phyloP scores from a whole-genome alignment of 1,284 basidiomycete species.

The Wolfiporia cocos region DNA sequence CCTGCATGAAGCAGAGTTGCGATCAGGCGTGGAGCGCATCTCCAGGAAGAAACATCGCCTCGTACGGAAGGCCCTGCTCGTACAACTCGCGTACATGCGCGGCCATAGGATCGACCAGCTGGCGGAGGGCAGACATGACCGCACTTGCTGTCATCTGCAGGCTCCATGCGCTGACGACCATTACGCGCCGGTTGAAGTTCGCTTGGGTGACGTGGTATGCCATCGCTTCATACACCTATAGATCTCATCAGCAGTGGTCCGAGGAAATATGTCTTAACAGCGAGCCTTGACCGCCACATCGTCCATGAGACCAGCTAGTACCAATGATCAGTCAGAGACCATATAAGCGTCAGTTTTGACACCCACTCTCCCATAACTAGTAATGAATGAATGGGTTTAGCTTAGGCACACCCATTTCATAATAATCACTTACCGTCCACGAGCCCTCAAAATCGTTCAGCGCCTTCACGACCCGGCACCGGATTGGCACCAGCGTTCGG shows the following conservation, averaged over 20 bases:
- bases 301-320: slow-evolving; percentile 73
- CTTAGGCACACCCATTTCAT: slow-evolving; percentile 8
- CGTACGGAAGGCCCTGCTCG: slow-evolving; percentile 18
- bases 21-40: no score
- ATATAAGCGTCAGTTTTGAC: background rate
- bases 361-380: slow-evolving; percentile 82
- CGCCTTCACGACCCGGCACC: slow-evolving; percentile 78
- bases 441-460: slow-evolving; percentile 81
- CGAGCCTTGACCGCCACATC: slow-evolving; percentile 70
- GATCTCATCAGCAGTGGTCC: background rate
- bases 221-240: slow-evolving; percentile 80
- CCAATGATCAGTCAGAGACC: slow-evolving; percentile 14
- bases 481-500: slow-evolving; percentile 87
- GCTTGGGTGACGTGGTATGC: slow-evolving; percentile 88
- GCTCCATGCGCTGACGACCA: slow-evolving; percentile 82
- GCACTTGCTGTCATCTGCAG: slow-evolving; percentile 69
- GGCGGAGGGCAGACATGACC: slow-evolving; percentile 53
- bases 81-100: slow-evolving; percentile 40
- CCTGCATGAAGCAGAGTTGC: no score
- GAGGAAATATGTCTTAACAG: background rate
- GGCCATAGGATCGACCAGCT: slow-evolving; percentile 49
- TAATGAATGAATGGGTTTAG: no score
- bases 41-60: slow-evolving; percentile 14
- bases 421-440: slow-evolving; percentile 71
- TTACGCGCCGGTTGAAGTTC: slow-evolving; percentile 82